Percentiles rank a stretch among this genome's conserved stretches.
Conservation (phyloP, 1,139 yeast species). For the Magnusiomyces tetraspermus region DNA sequence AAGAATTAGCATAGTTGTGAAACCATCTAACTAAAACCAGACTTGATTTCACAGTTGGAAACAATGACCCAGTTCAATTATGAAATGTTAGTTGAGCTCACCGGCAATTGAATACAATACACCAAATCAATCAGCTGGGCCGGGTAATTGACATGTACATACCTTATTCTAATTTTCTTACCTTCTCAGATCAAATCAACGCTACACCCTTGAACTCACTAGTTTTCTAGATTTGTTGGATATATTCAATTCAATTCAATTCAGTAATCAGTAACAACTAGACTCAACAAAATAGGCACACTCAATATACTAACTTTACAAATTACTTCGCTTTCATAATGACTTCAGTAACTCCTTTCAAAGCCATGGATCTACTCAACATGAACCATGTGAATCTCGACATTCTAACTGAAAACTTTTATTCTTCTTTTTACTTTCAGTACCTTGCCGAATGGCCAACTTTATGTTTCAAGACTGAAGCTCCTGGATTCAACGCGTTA, state of each 20-base stretch:
- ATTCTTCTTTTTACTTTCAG: slow-evolving; percentile 71
- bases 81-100: too few relatives aligned
- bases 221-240: background rate
- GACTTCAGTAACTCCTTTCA: slow-evolving; percentile 80
- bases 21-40: background rate
- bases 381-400: slow-evolving; percentile 74
- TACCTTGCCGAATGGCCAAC: slow-evolving; percentile 85
- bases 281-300: too few relatives aligned
- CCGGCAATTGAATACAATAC: too few relatives aligned
- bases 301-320: too few relatives aligned
- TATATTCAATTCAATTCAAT: background rate
- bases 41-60: too few relatives aligned
- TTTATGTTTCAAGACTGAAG: slow-evolving; percentile 66
- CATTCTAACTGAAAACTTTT: slow-evolving; percentile 83
- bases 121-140: too few relatives aligned
- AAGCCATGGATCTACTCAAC: slow-evolving; percentile 69
- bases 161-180: background rate
- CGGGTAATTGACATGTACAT: background rate
- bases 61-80: too few relatives aligned
- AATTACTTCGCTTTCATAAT: too few relatives aligned
- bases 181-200: background rate
- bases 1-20: background rate
- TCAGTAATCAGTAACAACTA: background rate
- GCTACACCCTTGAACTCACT: background rate
- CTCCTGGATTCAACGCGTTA: slow-evolving; percentile 21